Conservation (phyloP, 2,329 filamentous ascomycete species). For the Penicillium sp. region DNA sequence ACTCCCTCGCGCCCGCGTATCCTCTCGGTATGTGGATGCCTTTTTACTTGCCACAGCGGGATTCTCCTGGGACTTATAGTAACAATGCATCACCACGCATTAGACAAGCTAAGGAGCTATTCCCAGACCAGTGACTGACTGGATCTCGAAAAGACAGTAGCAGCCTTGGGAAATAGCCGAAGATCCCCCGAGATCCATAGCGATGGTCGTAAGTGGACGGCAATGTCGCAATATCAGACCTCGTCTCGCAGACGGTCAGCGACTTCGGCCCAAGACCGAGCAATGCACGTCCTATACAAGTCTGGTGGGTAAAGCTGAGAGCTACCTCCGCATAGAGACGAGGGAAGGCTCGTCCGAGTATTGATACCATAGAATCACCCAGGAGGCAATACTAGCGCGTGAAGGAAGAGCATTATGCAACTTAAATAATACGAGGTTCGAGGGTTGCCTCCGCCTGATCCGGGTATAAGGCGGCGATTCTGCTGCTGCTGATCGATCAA, state of each 20-base stretch:
- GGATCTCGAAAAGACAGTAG: neutral
- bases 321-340: too few species aligned
- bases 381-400: too few species aligned
- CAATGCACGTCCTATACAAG: too few species aligned
- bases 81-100: conserved; percentile 35
- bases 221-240: conserved; percentile 12
- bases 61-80: too few species aligned
- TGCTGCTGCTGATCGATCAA: too few species aligned
- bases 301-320: too few species aligned
- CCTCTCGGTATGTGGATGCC: too few species aligned
- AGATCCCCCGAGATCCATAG: conserved; percentile 2
- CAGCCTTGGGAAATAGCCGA: neutral
- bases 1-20: too few species aligned
- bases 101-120: conserved; percentile 17
- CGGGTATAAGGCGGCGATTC: too few species aligned
- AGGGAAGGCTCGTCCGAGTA: neutral
- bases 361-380: neutral
- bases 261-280: neutral
- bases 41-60: too few species aligned
- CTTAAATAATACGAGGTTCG: conserved; percentile 11
- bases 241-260: neutral
- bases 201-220: conserved; percentile 6
- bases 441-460: too few species aligned
- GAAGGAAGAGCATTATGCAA: conserved; percentile 6
- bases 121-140: neutral